Conservation (phyloP, 306 rosid genomes). For the Trichosanthes cucumerina region DNA sequence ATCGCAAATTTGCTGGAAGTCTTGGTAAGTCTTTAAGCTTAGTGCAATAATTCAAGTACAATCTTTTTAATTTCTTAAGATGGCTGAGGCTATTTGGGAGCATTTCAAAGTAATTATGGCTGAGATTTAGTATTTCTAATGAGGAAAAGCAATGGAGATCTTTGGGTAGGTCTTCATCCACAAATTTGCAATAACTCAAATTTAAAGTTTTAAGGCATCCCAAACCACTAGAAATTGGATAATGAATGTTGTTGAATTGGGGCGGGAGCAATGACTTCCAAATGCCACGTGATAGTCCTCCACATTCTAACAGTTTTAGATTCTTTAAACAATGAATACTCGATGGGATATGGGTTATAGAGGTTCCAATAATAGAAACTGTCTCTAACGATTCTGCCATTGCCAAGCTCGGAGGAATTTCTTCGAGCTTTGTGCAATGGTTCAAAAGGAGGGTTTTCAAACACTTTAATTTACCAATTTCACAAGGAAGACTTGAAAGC, state of each 20-base stretch:
- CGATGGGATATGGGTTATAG: not conserved
- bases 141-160: slow-evolving; percentile 4
- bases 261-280: not conserved
- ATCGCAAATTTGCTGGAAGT: not conserved
- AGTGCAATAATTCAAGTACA: not conserved
- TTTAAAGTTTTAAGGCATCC: not conserved
- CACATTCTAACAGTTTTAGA: not conserved
- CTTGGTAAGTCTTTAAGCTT: not conserved
- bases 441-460: slow-evolving; percentile 8
- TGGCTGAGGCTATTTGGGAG: not conserved
- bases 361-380: not conserved
- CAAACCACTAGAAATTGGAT: not conserved
- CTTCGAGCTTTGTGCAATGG: not conserved
- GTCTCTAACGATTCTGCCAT: not conserved
- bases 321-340: not conserved
- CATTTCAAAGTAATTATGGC: not conserved
- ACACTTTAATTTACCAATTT: slow-evolving; percentile 6
- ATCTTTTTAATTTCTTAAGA: slow-evolving; percentile 1
- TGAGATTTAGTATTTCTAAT: not conserved
- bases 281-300: not conserved
- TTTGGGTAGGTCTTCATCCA: slow-evolving; percentile 6
- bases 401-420: slow-evolving; percentile 3
- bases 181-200: slow-evolving; percentile 5
- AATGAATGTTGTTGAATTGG: not conserved
- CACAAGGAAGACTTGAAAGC: slow-evolving; percentile 8